Evolutionary conservation across 495 filamentous ascomycete species (phyloP), one percentile per base, ranked within the genome.

Genomic region (Penicillium antarcticum): DNA sequence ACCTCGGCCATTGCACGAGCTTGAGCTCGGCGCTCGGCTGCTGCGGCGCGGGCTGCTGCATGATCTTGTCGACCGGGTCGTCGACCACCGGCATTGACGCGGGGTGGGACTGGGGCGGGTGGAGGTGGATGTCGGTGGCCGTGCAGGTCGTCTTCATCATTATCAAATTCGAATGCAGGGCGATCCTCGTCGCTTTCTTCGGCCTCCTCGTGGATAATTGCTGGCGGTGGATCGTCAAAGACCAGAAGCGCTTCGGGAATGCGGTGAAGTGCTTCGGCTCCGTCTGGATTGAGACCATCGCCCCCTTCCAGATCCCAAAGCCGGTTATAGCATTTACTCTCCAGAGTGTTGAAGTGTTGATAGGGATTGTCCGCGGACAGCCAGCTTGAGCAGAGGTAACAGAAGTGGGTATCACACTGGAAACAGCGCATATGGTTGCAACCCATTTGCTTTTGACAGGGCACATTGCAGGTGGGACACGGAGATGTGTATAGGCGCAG

Each of bases 371-470:
- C 73, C 2, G 85, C 79, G 16, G 82, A 72, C n/a, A 98, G 77
- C 87, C 91, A 98, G 11, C 82, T 77, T 0, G 87, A 87, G 66
- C 94, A 98, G 5, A 98, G 84, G 61, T 97, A 98, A 69, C 94
- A 98, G 61, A 97, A 98, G 66, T 97, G 94, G 1, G 89, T 85
- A 37, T 82, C 74, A 72, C 94, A 98, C 48, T 87, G 84, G 67
- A 87, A 90, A 65, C 94, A 98, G 13, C 84, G 86, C 94, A 98
- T 98, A 63, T 98, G 94, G 67, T 98, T 98, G 81, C 94, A 98
- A 29, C 94, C 94, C 58, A 89, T 83, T 11, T 84, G 87, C 71
- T 98, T 98, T 58, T 97, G 88, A 17, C 84, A 85, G 1, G 88
- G 89, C 2, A 86, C 82, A n/a, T 72, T 79, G 67, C 94, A 98